A percentile compares a stretch with the other conserved stretches of the same genome.
Conservation (phyloP, 2,329 filamentous ascomycete species). For the Alternaria angustiovoidea region DNA sequence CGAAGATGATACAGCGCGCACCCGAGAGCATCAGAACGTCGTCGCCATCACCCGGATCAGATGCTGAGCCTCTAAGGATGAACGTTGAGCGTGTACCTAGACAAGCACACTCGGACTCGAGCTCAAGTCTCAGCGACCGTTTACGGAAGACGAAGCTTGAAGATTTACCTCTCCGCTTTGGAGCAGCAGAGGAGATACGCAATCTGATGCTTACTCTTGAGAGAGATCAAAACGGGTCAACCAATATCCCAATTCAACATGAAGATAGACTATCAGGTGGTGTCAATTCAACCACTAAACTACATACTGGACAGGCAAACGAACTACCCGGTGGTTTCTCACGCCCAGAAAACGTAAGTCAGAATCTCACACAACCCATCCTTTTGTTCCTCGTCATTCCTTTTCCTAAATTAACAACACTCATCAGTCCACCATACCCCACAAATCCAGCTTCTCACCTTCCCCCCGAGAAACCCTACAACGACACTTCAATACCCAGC, state of each 20-base stretch:
- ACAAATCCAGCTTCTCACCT: not conserved
- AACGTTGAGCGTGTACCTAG: too few relatives aligned
- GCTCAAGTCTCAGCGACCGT: constrained; percentile 8
- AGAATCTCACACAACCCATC: not conserved
- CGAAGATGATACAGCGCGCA: constrained; percentile 2
- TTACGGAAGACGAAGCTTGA: constrained; percentile 1
- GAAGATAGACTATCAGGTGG: not conserved
- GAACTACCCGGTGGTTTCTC: not conserved
- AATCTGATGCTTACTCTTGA: constrained; percentile 6
- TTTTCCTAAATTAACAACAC: not conserved
- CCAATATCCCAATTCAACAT: not conserved
- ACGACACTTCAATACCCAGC: not conserved
- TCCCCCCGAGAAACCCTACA: not conserved
- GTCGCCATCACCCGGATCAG: not conserved
- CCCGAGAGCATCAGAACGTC: not conserved
- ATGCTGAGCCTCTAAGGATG: not conserved
- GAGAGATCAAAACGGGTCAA: not conserved
- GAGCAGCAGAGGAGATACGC: constrained; percentile 7
- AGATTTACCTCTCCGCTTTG: constrained; percentile 4
- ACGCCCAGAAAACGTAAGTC: not conserved
- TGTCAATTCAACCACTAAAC: not conserved
- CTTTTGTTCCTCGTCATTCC: too few relatives aligned
- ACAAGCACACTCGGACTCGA: not conserved
- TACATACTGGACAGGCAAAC: too few relatives aligned
- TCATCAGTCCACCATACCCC: not conserved